Evolutionary conservation across 169 alveolate species (phyloP).

Genomic region (Cardiosporidium cionae): DNA sequence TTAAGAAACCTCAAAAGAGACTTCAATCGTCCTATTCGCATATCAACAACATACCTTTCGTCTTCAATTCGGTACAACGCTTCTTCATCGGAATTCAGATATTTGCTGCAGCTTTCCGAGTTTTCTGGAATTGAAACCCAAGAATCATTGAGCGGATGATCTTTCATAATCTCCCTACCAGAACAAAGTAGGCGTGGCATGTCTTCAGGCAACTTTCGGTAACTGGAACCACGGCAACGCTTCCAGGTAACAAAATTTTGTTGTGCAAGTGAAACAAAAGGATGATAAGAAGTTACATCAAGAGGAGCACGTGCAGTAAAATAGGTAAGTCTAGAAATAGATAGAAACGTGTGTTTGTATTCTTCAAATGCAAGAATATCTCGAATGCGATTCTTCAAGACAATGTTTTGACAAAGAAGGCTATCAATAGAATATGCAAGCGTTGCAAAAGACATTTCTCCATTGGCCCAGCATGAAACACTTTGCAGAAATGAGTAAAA

Average conservation of each 20-base stretch:
- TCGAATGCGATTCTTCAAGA: too few relatives aligned
- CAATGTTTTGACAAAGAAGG: too few relatives aligned
- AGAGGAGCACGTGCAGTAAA: not conserved
- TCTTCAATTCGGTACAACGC: not conserved
- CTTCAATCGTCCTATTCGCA: not conserved
- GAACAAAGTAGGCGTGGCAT: not conserved
- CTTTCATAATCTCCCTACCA: not conserved
- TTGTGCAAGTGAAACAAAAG: not conserved
- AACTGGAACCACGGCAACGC: not conserved
- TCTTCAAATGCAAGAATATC: not conserved
- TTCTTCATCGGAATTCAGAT: not conserved
- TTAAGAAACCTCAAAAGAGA: not conserved
- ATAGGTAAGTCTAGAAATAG: too few relatives aligned
- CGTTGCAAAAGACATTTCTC: too few relatives aligned
- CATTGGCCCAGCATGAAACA: too few relatives aligned
- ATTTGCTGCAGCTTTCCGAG: not conserved
- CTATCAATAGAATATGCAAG: too few relatives aligned
- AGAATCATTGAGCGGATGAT: not conserved
- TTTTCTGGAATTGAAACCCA: not conserved
- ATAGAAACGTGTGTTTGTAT: not conserved
- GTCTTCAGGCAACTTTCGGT: not conserved
- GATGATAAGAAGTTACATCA: not conserved
- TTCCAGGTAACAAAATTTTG: not conserved
- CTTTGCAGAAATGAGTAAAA: too few relatives aligned
- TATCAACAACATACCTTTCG: not conserved